These are phyloP conservation scores for Neostapfia colusana DNA, from an alignment of 176 grass and related monocot genomes.

Conservation along the genomic window DNA sequence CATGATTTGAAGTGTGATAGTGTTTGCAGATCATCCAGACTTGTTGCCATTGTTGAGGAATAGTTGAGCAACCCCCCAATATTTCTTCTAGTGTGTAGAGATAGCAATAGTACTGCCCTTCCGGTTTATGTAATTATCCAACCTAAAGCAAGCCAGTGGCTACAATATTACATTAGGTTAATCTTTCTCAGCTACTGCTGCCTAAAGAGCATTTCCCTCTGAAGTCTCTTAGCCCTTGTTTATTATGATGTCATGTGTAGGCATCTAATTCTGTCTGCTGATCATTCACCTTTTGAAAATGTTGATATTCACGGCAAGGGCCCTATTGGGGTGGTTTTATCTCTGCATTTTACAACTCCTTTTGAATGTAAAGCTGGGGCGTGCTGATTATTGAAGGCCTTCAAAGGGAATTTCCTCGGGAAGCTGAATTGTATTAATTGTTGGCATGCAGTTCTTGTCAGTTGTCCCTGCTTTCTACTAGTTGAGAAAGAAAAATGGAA, in stretches of 20 bases:
- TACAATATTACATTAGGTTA: conserved; percentile 34
- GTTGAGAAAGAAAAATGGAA: conserved; percentile 29
- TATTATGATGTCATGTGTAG: conserved; percentile 44
- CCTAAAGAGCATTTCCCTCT: conserved; percentile 45
- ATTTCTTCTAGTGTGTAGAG: conserved; percentile 13
- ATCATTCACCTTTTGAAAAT: conserved; percentile 62
- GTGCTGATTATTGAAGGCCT: conserved; percentile 40
- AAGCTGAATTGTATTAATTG: conserved; percentile 39
- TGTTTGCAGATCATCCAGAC: conserved; percentile 24
- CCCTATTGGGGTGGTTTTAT: conserved; percentile 26
- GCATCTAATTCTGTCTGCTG: conserved; percentile 48
- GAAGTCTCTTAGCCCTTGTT: conserved; percentile 43
- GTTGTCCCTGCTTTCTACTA: conserved; percentile 26
- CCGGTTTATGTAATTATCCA: conserved; percentile 45
- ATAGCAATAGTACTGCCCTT: conserved; percentile 19
- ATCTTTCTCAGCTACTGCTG: conserved; percentile 30
- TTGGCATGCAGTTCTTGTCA: conserved; percentile 39
- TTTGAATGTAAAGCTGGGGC: conserved; percentile 44
- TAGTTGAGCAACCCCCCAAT: conserved; percentile 26
- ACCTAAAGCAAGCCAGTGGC: conserved; percentile 14
- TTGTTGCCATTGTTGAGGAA: conserved; percentile 23
- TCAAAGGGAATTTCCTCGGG: conserved; percentile 9
- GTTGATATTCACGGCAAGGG: conserved; percentile 15
- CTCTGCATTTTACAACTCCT: conserved; percentile 39
- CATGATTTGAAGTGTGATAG: conserved; percentile 21